phyloP scores from a whole-genome alignment of 257 asterid species.

The Euphrasia confusa region DNA sequence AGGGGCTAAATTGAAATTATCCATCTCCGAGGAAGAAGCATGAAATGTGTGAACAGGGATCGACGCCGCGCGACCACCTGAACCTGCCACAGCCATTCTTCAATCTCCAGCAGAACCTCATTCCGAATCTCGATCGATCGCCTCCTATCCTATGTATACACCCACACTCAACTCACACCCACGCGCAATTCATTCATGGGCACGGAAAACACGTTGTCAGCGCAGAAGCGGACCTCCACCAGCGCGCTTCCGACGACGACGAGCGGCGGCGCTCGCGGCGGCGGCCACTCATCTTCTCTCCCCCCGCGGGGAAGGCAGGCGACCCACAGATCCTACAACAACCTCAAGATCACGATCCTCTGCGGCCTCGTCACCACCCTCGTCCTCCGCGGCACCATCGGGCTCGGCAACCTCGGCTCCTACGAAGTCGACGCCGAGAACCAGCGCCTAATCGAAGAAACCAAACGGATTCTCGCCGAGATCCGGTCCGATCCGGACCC shows the following conservation, averaged over 20 bases:
- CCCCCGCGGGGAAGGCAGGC: slow-evolving; percentile 66
- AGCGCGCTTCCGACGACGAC: slow-evolving; percentile 41
- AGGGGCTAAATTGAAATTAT: slow-evolving; percentile 5
- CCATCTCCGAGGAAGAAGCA: neutral
- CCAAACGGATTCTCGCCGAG: slow-evolving; percentile 65
- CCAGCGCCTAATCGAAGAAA: slow-evolving; percentile 57
- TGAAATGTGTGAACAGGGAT: slow-evolving; percentile 11
- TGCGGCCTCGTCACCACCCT: slow-evolving; percentile 84
- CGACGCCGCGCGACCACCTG: slow-evolving; percentile 26
- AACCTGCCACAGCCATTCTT: slow-evolving; percentile 2
- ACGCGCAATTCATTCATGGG: slow-evolving; percentile 36
- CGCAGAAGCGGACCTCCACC: slow-evolving; percentile 58
- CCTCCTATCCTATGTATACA: neutral
- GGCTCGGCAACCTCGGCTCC: slow-evolving; percentile 60
- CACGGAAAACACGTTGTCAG: slow-evolving; percentile 46
- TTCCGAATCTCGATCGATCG: neutral
- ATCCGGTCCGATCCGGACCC: slow-evolving; percentile 77
- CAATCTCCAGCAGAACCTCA: neutral
- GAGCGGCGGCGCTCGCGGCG: slow-evolving; percentile 43
- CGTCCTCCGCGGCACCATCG: slow-evolving; percentile 86
- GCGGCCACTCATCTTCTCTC: slow-evolving; percentile 37
- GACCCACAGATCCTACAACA: slow-evolving; percentile 63
- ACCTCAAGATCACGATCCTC: slow-evolving; percentile 65
- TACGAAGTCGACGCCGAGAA: slow-evolving; percentile 40
- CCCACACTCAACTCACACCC: neutral